Evolutionary conservation across 495 filamentous ascomycete genomes (phyloP), one percentile per base, ranked within the genome.

Genomic region (Hypoxylon subgilvum): DNA sequence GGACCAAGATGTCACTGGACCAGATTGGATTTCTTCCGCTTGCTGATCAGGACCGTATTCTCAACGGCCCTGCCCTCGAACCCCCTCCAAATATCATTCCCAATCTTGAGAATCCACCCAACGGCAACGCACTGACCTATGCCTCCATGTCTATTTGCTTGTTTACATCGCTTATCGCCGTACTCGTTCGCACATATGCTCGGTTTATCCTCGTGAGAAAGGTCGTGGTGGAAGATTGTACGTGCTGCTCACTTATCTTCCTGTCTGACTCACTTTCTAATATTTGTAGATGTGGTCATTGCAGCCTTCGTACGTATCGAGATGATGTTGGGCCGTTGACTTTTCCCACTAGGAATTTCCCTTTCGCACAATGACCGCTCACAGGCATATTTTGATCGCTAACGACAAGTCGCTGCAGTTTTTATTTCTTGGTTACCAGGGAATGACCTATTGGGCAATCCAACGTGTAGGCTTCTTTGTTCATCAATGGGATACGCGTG

Each of bases 401-500:
- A n/a, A n/a, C n/a, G n/a, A n/a, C n/a, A n/a, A n/a, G n/a, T n/a
- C n/a, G n/a, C n/a, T n/a, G n/a, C n/a, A n/a, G n/a, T n/a, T n/a
- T n/a, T n/a, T n/a, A n/a, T n/a, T n/a, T n/a, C n/a, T 69, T 14
- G 41, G 60, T 7, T 52, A 52, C 17, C 43, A 32, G 1, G 31
- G 68, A 31, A 44, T 63, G 7, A n/a, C n/a, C n/a, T n/a, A n/a
- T n/a, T n/a, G n/a, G n/a, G n/a, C n/a, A n/a, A n/a, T n/a, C n/a
- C 28, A 58, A 9, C 35, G 55, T 18, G 49, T 58, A 3, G 71
- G 68, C 6, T 65, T 57, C 18, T 69, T 70, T 16, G 62, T 71
- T 3, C 69, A 74, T 21, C 64, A 67, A 18, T 74, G 66, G 68
- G 58, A 74, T 28, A 31, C 71, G 5, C 61, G 43, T 1, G 3